phyloP scores from a whole-genome alignment of 2,329 filamentous ascomycete species.

The Pseudogymnoascus sp. region DNA sequence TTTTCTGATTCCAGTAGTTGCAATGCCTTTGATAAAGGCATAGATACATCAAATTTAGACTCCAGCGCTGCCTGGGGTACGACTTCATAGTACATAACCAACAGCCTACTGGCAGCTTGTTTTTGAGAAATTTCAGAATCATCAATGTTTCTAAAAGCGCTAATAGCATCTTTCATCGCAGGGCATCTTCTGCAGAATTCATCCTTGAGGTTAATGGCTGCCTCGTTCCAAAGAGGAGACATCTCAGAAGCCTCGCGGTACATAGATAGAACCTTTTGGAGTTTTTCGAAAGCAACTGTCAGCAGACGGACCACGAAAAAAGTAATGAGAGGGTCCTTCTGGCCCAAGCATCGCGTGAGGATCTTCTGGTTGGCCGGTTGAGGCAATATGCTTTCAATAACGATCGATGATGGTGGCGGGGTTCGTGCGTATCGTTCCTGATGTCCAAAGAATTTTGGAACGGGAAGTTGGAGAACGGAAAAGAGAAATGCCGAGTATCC shows the following conservation, averaged over 20 bases:
- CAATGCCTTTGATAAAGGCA: conserved; percentile 64
- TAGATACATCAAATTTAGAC: conserved; percentile 82
- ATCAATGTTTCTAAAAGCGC: conserved; percentile 62
- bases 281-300: conserved; percentile 70
- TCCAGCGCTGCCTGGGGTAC: conserved; percentile 72
- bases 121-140: conserved; percentile 66
- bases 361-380: conserved; percentile 74
- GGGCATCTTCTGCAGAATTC: conserved; percentile 76
- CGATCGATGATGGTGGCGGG: conserved; percentile 70
- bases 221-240: conserved; percentile 58
- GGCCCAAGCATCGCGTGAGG: conserved; percentile 69
- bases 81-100: conserved; percentile 79
- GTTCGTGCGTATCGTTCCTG: conserved; percentile 52
- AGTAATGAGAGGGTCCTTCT: conserved; percentile 70
- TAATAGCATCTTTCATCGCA: conserved; percentile 71
- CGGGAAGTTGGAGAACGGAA: conserved; percentile 65
- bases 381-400: conserved; percentile 82
- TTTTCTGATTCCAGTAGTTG: conserved; percentile 48
- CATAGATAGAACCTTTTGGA: conserved; percentile 41
- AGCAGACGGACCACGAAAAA: conserved; percentile 80
- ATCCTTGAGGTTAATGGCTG: conserved; percentile 58
- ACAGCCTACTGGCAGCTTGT: conserved; percentile 68
- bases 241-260: conserved; percentile 36
- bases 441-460: conserved; percentile 68
- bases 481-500: conserved; percentile 87